These are phyloP conservation scores for Phytophthora rubi DNA, from an alignment of 352 stramenopile genomes.

Conservation along the genomic window DNA sequence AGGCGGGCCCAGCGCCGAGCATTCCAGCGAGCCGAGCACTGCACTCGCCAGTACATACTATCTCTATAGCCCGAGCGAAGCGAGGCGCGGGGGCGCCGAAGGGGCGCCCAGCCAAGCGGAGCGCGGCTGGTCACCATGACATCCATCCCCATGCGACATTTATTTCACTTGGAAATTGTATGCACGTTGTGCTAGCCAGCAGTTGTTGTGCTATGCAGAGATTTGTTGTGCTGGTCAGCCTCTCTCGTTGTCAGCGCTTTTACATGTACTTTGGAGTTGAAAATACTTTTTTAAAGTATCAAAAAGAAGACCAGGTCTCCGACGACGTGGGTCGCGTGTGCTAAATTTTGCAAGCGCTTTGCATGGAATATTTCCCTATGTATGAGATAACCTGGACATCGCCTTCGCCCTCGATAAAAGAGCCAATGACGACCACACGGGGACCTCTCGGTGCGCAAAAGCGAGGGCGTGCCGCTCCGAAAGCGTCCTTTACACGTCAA, in stretches of 20 bases:
- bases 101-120: too few species aligned
- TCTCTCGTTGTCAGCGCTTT: neutral
- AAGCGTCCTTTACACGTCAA: constrained; percentile 18
- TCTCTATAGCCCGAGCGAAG: too few species aligned
- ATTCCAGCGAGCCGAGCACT: too few species aligned
- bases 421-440: constrained; percentile 25
- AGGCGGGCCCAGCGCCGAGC: too few species aligned
- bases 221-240: too few species aligned
- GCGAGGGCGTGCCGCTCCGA: constrained; percentile 21
- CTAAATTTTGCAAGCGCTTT: constrained; percentile 29
- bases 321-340: constrained; percentile 3
- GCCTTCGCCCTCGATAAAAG: constrained; percentile 19
- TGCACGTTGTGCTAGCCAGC: too few species aligned
- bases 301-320: neutral
- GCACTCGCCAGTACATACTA: too few species aligned
- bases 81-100: too few species aligned
- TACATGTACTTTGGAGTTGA: neutral
- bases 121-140: too few species aligned
- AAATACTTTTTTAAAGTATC: neutral
- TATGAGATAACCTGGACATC: constrained; percentile 4
- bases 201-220: too few species aligned
- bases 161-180: too few species aligned
- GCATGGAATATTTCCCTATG: constrained; percentile 24
- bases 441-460: constrained; percentile 27
- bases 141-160: too few species aligned